Percentiles rank a stretch among this genome's conserved stretches.
phyloP scores from a whole-genome alignment of 139 green algal genomes.

The Chlamydomonas eustigma region DNA sequence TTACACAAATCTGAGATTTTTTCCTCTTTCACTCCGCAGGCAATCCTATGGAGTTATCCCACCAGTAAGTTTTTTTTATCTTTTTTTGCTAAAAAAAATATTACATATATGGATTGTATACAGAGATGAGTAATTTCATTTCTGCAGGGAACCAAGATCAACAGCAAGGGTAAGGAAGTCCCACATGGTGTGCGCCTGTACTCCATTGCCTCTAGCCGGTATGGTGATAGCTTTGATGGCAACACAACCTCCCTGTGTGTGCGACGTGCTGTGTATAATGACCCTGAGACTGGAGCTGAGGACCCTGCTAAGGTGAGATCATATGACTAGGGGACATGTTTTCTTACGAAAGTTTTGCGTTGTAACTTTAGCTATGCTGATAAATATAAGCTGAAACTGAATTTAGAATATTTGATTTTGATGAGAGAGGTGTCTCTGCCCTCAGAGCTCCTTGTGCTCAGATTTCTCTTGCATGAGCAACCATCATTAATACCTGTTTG shows the following conservation, averaged over 20 bases:
- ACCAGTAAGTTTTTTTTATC: constrained; percentile 73
- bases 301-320: constrained; percentile 80
- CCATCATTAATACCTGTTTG: too few relatives aligned
- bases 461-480: too few relatives aligned
- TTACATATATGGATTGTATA: too few relatives aligned
- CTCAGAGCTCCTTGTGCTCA: too few relatives aligned
- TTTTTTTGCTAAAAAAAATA: too few relatives aligned
- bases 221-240: constrained; percentile 95
- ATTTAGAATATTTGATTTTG: too few relatives aligned
- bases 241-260: constrained; percentile 95
- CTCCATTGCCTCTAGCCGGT: constrained; percentile 95
- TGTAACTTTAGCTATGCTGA: too few relatives aligned
- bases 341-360: too few relatives aligned
- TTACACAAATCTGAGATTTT: constrained; percentile 1
- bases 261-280: constrained; percentile 86
- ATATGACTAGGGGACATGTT: not conserved
- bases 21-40: constrained; percentile 5
- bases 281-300: constrained; percentile 83
- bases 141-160: constrained; percentile 90
- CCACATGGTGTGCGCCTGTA: constrained; percentile 94
- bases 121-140: too few relatives aligned
- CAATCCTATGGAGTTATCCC: constrained; percentile 98
- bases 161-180: constrained; percentile 94
- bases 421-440: too few relatives aligned
- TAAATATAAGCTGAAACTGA: too few relatives aligned